Evolutionary conservation across 768 basidiomycete species (phyloP).

Genomic region (Pleurotus platypus): DNA sequence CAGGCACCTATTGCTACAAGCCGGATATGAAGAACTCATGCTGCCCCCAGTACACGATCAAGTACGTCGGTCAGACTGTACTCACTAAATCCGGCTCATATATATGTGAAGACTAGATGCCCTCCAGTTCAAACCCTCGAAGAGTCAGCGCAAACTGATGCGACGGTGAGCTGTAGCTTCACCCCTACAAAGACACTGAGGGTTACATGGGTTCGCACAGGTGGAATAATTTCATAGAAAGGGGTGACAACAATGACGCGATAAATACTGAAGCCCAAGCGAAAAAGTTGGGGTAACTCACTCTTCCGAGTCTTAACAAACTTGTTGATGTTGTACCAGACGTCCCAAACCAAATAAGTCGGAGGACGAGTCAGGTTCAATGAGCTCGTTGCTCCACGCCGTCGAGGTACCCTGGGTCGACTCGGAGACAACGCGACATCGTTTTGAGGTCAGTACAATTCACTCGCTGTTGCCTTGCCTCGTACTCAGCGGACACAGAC

Average conservation of each 20-base stretch:
- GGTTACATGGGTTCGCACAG: slow-evolving; percentile 26
- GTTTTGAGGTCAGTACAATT: slow-evolving; percentile 51
- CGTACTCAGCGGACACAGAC: slow-evolving; percentile 41
- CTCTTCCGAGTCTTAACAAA: background rate
- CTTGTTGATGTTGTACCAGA: too few species aligned
- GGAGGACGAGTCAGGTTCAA: slow-evolving; percentile 30
- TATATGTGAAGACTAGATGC: slow-evolving; percentile 57
- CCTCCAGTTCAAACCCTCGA: slow-evolving; percentile 60
- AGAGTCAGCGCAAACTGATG: slow-evolving; percentile 71
- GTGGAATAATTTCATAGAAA: slow-evolving; percentile 46
- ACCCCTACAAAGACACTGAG: too few species aligned
- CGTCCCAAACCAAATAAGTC: too few species aligned
- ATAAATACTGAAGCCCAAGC: slow-evolving; percentile 24
- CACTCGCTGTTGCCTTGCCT: background rate
- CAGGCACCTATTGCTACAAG: slow-evolving; percentile 77
- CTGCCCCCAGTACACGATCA: slow-evolving; percentile 95
- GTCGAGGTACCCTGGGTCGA: slow-evolving; percentile 39
- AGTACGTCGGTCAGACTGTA: slow-evolving; percentile 38
- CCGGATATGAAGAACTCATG: slow-evolving; percentile 80
- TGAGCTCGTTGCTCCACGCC: slow-evolving; percentile 49
- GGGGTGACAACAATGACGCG: slow-evolving; percentile 29
- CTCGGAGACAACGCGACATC: slow-evolving; percentile 35
- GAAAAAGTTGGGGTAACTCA: slow-evolving; percentile 12
- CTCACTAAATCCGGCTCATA: background rate
- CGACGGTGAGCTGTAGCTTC: slow-evolving; percentile 47